Evolutionary conservation across 805 yeast species (phyloP), one percentile per base, ranked within the genome.

Genomic region (Kodamaea nitidulidarum): DNA sequence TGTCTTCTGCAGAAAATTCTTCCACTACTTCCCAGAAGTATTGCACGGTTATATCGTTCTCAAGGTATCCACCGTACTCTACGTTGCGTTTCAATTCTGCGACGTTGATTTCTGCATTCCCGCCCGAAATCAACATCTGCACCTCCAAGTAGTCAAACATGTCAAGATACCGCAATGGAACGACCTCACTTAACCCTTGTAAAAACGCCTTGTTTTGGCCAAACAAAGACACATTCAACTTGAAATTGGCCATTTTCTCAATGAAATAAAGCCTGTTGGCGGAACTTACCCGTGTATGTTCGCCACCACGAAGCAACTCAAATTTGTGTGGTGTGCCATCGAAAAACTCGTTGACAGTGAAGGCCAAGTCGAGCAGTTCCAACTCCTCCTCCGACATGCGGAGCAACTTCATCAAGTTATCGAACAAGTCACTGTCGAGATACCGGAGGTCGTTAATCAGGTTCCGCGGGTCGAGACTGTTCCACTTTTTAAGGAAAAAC

Each of bases 61-160:
- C 75, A 10, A 56, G 44, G 50, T 61, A 84, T 0, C 90, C 95
- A 3, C 85, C 87, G 44, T 81, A 78, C 11, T 67, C 82, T 0
- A 82, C 77, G 54, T 87, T 73, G 1, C 48, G 44, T 41, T 70
- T 70, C 61, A 95, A 73, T 51, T 93, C 96, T 1, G 71, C 67
- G 3, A 90, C 57, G 55, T 88, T 78, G 7, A 93, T 73, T 39
- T 80, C 84, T 34, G 73, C 71, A 7, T 86, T 90, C 4, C 95
- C 96, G 24, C 77, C 73, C 3, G 81, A 77, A 10, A 36, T 76
- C 75, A 91, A 66, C 70, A 80, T 78, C 55, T 88, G 95, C 11
- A 93, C 60, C 53, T 93, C 98, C 26, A 65, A 65, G 0, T 95
- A 81, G 52, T 86, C 87, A 63, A 91, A 93, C 82, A 91, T 78